Evolutionary conservation across 2,329 filamentous ascomycete genomes (phyloP), one percentile per base, ranked within the genome.

Genomic region (Trichoderma citrinoviride): DNA sequence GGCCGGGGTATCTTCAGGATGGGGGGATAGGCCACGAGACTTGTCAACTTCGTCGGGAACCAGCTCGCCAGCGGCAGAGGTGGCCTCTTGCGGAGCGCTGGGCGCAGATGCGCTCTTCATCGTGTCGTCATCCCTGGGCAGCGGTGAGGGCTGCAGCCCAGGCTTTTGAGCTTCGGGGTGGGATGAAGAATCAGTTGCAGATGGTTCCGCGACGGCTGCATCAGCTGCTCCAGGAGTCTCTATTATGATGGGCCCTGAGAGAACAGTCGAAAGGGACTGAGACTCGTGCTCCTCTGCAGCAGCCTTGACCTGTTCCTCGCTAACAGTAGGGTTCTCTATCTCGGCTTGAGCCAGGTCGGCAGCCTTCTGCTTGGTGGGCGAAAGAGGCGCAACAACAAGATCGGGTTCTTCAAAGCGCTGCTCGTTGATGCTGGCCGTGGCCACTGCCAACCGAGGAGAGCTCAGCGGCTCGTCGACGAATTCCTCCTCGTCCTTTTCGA

Each of bases 391-490:
- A 53, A 87, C 85, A 2, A 86, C 76, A 56, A 87, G 74, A 29
- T 85, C 83, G 0, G 82, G 80, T 21, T 87, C 83, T n/a, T 84
- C 82, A 64, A 85, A 83, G n/a, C 57, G 57, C 2, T 79, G 77
- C 43, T 82, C 77, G 14, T 83, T 83, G 5, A 83, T 75, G 50
- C 83, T 85, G 67, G 86, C 83, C 37, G 85, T 84, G 54, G 85
- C 83, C 19, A 90, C 81, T 19, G 86, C 82, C 8, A 94, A 81
- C 5, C 82, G 80, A 3, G 87, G 86, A 3, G 90, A 91, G 69
- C 86, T 90, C 19, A 92, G 80, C 3, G 90, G 89, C 74, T 93
- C 90, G 67, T 93, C 90, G 21, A 93, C 89, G 72, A 93, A 90
- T 65, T 92, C 88, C 58, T 90, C 88, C 62, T 90, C 88, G 68